These are phyloP conservation scores for Trichoderma orchidacearum DNA, from an alignment of 495 filamentous ascomycete genomes.

Conservation along the genomic window DNA sequence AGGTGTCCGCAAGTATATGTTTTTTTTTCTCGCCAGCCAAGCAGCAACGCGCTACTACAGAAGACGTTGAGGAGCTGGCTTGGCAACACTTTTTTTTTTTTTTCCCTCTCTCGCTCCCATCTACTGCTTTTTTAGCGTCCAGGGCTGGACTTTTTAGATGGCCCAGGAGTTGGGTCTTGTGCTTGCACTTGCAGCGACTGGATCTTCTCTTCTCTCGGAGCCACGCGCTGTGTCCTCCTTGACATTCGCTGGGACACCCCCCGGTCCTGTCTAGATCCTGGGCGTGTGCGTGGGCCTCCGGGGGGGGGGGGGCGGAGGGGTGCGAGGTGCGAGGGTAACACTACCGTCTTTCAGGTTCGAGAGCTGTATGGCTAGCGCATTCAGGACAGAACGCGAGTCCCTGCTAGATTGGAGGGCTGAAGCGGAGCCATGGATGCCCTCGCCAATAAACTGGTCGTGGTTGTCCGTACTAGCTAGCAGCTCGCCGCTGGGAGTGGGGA, in stretches of 20 bases:
- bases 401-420: slow-evolving; percentile 1
- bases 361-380: slow-evolving; percentile 1
- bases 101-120: too few relatives aligned
- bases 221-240: not conserved
- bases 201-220: not conserved
- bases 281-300: not conserved
- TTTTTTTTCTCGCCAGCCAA: not conserved
- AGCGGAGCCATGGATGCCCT: not conserved
- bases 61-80: not conserved
- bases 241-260: not conserved
- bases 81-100: not conserved
- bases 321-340: not conserved
- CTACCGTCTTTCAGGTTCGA: not conserved
- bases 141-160: not conserved
- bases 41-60: not conserved
- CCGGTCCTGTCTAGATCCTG: not conserved
- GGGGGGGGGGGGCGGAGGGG: not conserved
- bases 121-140: not conserved
- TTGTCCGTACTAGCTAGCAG: too few relatives aligned
- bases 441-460: not conserved
- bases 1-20: not conserved
- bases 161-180: not conserved
- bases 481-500: too few relatives aligned
- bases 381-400: not conserved
- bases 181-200: too few relatives aligned